These are phyloP conservation scores for Castanea sativa DNA, from an alignment of 306 rosid genomes.

Conservation along the genomic window DNA sequence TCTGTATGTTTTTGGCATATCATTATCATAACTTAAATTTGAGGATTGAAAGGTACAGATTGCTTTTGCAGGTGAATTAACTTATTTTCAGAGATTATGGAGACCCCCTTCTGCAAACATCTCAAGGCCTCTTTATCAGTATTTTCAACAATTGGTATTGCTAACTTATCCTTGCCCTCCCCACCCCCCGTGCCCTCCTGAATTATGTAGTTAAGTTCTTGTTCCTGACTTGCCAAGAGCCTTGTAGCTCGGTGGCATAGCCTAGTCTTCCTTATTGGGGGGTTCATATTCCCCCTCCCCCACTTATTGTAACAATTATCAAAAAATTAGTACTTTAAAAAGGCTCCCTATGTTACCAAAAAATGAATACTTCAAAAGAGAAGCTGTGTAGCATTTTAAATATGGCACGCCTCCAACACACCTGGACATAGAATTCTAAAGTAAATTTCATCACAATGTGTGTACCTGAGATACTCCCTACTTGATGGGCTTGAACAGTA, in stretches of 20 bases:
- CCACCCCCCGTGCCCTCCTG: not conserved
- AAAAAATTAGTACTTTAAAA: not conserved
- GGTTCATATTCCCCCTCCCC: too few relatives aligned
- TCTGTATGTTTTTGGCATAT: not conserved
- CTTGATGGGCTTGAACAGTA: too few relatives aligned
- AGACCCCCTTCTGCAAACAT: slow-evolving; percentile 40
- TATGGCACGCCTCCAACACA: not conserved
- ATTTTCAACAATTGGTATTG: slow-evolving; percentile 60
- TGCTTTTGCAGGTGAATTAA: slow-evolving; percentile 44
- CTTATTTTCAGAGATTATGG: slow-evolving; percentile 42
- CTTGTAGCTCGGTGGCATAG: too few relatives aligned
- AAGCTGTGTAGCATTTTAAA: not conserved
- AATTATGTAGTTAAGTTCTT: not conserved
- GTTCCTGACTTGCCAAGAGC: not conserved
- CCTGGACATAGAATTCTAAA: not conserved
- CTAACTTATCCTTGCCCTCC: not conserved
- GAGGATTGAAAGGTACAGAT: not conserved
- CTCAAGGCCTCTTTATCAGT: slow-evolving; percentile 54
- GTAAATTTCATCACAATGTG: not conserved
- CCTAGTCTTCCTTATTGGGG: too few relatives aligned
- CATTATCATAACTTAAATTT: not conserved
- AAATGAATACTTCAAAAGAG: not conserved
- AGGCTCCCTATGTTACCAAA: not conserved
- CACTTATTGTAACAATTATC: too few relatives aligned
- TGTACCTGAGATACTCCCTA: not conserved